Conservation (phyloP, 192 early-diverging fungal species). For the Paraglomus brasilianum region DNA sequence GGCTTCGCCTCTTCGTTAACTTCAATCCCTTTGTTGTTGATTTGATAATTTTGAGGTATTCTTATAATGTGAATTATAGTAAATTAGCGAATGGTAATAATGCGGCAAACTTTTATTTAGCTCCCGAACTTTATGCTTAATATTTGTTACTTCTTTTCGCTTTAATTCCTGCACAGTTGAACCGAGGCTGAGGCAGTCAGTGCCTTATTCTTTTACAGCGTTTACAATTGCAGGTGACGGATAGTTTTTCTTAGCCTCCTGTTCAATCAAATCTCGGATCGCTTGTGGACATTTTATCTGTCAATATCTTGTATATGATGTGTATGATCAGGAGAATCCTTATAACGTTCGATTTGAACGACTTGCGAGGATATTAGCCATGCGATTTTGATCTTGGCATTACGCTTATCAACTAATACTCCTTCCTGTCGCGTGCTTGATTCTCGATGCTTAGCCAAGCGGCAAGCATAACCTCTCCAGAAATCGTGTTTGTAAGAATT, state of each 20-base stretch:
- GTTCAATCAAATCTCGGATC: background rate
- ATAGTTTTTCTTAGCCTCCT: constrained; percentile 20
- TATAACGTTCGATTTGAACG: background rate
- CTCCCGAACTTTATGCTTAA: background rate
- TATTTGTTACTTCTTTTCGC: background rate
- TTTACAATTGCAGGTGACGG: background rate
- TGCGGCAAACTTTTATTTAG: too few relatives aligned
- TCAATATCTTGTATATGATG: background rate
- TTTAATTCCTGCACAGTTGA: background rate
- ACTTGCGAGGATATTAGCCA: background rate
- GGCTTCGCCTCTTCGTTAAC: too few relatives aligned
- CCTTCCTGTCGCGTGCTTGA: background rate
- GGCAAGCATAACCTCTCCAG: constrained; percentile 1
- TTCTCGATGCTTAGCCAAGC: constrained; percentile 6
- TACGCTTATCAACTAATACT: background rate
- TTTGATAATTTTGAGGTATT: too few relatives aligned
- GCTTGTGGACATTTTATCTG: background rate
- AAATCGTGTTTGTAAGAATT: constrained; percentile 11
- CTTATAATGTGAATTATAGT: too few relatives aligned
- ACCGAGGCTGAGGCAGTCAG: background rate
- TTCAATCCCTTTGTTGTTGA: too few relatives aligned
- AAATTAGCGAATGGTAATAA: too few relatives aligned
- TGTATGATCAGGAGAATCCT: background rate
- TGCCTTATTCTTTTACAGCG: constrained; percentile 5
- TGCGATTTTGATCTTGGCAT: constrained; percentile 18